These are phyloP conservation scores for Bacterosira constricta DNA, from an alignment of 108 stramenopile genomes.

Conservation along the genomic window DNA sequence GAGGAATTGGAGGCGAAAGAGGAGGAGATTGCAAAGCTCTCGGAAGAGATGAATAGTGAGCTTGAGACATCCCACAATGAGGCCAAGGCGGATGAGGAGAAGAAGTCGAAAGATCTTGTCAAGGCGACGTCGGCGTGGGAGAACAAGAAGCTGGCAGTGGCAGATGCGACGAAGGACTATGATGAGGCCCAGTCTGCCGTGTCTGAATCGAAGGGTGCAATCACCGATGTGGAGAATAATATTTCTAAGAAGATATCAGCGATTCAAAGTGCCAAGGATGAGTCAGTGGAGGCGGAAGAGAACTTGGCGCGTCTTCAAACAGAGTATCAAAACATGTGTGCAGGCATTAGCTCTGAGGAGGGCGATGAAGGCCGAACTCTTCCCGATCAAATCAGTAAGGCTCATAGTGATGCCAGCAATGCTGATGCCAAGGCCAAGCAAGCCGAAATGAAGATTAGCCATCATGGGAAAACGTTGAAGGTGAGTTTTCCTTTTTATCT, in stretches of 20 bases:
- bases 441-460: slow-evolving; percentile 89
- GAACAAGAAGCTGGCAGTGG: slow-evolving; percentile 69
- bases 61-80: slow-evolving; percentile 58
- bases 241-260: slow-evolving; percentile 53
- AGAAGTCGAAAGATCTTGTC: slow-evolving; percentile 92
- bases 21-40: slow-evolving; percentile 57
- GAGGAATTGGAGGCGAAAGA: slow-evolving; percentile 65
- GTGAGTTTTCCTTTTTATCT: slow-evolving; percentile 36
- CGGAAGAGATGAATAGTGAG: slow-evolving; percentile 66
- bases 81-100: slow-evolving; percentile 71
- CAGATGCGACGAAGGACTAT: slow-evolving; percentile 74
- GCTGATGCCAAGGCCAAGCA: slow-evolving; percentile 90
- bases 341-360: slow-evolving; percentile 80
- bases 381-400: slow-evolving; percentile 87
- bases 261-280: slow-evolving; percentile 63
- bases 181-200: slow-evolving; percentile 65
- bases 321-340: slow-evolving; percentile 89
- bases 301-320: slow-evolving; percentile 54
- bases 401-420: slow-evolving; percentile 86
- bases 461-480: slow-evolving; percentile 76
- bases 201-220: slow-evolving; percentile 57
- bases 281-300: slow-evolving; percentile 69
- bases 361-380: slow-evolving; percentile 80
- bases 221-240: slow-evolving; percentile 64
- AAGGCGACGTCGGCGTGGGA: slow-evolving; percentile 87